These are phyloP conservation scores for Cymodocea nodosa DNA, from an alignment of 116 monocot species.

Conservation along the genomic window DNA sequence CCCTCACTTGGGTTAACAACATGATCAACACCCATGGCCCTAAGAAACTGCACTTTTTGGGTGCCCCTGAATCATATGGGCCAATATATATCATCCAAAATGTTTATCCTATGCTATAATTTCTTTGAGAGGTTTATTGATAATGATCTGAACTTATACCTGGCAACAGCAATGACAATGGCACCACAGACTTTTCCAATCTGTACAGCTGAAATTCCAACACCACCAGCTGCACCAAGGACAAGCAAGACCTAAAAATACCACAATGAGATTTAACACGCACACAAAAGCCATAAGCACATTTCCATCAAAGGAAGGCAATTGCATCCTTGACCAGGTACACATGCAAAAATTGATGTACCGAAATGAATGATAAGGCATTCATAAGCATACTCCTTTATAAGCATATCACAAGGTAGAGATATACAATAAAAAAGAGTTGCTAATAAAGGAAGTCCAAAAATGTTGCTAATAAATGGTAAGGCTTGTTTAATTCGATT, in stretches of 20 bases:
- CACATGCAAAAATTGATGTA: too few species aligned
- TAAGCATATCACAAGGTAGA: too few species aligned
- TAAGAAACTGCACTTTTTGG: slow-evolving; percentile 63
- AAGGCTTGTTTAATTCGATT: too few species aligned
- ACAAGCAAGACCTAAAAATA: slow-evolving; percentile 71
- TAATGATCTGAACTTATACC: slow-evolving; percentile 23
- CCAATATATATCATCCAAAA: background rate
- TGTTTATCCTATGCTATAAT: background rate
- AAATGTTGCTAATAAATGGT: too few species aligned
- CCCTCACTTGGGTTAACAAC: slow-evolving; percentile 53
- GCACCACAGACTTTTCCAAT: slow-evolving; percentile 96
- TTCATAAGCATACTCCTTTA: too few species aligned
- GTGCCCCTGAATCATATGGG: slow-evolving; percentile 43
- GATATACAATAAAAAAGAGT: too few species aligned
- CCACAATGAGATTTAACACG: background rate
- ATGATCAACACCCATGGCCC: slow-evolving; percentile 79
- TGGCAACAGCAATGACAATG: slow-evolving; percentile 85
- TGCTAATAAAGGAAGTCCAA: too few species aligned
- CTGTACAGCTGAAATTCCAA: slow-evolving; percentile 87
- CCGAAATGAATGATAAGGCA: too few species aligned
- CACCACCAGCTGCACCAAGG: slow-evolving; percentile 99
- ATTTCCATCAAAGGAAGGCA: background rate
- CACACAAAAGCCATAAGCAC: background rate
- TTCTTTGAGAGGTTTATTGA: too few species aligned
- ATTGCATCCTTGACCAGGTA: too few species aligned